Base-by-base conservation (phyloP, 148 eudicot species). In the Vaccinium macrocarpon region DNA sequence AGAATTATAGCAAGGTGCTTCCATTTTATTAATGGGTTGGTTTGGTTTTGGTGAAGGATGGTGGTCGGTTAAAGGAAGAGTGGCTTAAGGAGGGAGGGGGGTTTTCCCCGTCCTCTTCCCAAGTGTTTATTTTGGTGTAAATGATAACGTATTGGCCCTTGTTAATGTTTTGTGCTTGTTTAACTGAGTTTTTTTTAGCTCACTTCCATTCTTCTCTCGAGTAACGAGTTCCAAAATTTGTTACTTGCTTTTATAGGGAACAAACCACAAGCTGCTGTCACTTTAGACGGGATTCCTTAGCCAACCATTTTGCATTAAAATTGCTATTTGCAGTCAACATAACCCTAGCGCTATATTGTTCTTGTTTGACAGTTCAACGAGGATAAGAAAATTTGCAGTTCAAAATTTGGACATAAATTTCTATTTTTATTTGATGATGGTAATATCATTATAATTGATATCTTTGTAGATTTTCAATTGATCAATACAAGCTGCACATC, bases 401-500 rank as follows among this genome's bases (percentile, higher is more conserved):
- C 2, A 13, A 29, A 68, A 68, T 68, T 68, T 55, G 57, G 18
- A 15, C 15, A 55, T 55, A 14, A 55, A 55, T 55, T 14, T 13
- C 15, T 14, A 19, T 14, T 3, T 55, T 53, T 5, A 25, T 66
- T 23, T 1, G 42, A 13, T 29, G 18, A 16, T 4, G 18, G 12
- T 68, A 29, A 68, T 68, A 13, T 11, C 16, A 68, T 29, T 68
- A 29, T 1, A 4, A 68, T 68, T 32, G 35, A 68, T 68, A 68
- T 68, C 14, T 68, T 68, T 68, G 73, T 68, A 68, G 73, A 68
- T 68, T 29, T 68, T 16, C 73, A 29, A 27, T 68, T 68, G 73
- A 68, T 68, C 18, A 25, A 25, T 66, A 66, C 16, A 13, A 66
- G 35, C 27, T 25, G 72, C 38, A 2, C 71, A 10, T 64, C 71